Evolutionary conservation across 768 basidiomycete species (phyloP), one percentile per base, ranked within the genome.

Genomic region (Scleroderma bovista): DNA sequence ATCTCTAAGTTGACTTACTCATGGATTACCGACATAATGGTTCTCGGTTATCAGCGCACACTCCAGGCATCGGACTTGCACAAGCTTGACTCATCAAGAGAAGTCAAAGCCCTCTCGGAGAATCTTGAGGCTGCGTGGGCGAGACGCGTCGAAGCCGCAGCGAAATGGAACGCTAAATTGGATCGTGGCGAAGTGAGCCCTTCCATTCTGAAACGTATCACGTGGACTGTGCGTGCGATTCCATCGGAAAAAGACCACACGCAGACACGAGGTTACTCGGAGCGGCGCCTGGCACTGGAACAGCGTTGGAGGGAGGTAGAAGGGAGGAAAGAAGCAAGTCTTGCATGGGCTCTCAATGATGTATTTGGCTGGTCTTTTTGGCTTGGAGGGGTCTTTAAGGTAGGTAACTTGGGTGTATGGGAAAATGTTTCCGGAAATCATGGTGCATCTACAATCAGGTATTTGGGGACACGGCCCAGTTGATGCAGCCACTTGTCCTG

Each of bases 51-150:
- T 59, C 83, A 86, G 59, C 73, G 88, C 26, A 83, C 85, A 1
- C 70, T 91, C 9, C 84, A 86, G 58, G 83, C 83, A 0, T 78
- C 83, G 1, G 88, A 91, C 66, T 65, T 89, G 12, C 88, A 85
- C 84, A 80, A 78, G 59, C 69, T 89, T 52, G 78, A 79, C 49
- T 60, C 70, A 3, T 58, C 72, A 4, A 74, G 75, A 26, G 74
- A 82, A 56, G 70, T 79, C 15, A 75, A 72, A 0, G 52, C 58
- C 17, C 70, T 89, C 24, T 76, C 81, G 2, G 65, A 68, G 11
- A 69, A 71, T 54, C 73, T 90, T 22, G 77, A 87, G 48, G 71
- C 64, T 13, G 71, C 81, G 8, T 84, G 84, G 75, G 69, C 61
- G 4, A 62, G 60, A 8, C 73, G 86, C 37, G 71, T 76, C 17